These are phyloP conservation scores for Porcisia hertigi DNA, from an alignment of 208 protist genomes.

Conservation along the genomic window DNA sequence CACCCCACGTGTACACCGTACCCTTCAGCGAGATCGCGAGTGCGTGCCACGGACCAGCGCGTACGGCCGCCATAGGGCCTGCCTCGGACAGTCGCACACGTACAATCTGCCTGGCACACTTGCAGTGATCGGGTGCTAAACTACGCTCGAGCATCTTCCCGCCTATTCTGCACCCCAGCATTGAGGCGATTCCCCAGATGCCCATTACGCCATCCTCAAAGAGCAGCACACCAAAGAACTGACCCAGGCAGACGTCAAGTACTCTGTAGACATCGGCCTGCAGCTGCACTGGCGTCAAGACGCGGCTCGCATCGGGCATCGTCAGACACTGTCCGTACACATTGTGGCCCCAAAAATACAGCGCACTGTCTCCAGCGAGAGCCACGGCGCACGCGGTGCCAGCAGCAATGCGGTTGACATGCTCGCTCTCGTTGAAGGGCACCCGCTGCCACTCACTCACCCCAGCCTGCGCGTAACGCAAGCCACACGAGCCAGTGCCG, in stretches of 20 bases:
- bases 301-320: constrained; percentile 18
- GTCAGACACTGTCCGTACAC: constrained; percentile 68
- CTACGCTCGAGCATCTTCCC: constrained; percentile 29
- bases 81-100: constrained; percentile 9
- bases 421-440: constrained; percentile 34
- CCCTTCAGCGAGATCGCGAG: constrained; percentile 53
- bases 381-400: constrained; percentile 50
- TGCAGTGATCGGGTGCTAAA: constrained; percentile 25
- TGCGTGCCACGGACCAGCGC: constrained; percentile 66
- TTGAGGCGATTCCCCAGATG: constrained; percentile 55
- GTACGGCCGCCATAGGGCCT: constrained; percentile 27
- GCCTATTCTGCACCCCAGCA: constrained; percentile 45
- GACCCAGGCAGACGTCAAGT: constrained; percentile 57
- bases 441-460: constrained; percentile 32
- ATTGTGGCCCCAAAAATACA: constrained; percentile 84
- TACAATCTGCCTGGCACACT: constrained; percentile 43
- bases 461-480: constrained; percentile 20
- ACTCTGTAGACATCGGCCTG: constrained; percentile 24
- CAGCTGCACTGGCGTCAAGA: constrained; percentile 40
- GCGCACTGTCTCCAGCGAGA: constrained; percentile 28
- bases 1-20: constrained; percentile 75
- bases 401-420: constrained; percentile 39
- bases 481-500: constrained; percentile 32
- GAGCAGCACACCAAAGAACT: constrained; percentile 43
- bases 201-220: constrained; percentile 55